These are phyloP conservation scores for Ceratocystis albifundus DNA, from an alignment of 2,329 filamentous ascomycete species.

Conservation along the genomic window DNA sequence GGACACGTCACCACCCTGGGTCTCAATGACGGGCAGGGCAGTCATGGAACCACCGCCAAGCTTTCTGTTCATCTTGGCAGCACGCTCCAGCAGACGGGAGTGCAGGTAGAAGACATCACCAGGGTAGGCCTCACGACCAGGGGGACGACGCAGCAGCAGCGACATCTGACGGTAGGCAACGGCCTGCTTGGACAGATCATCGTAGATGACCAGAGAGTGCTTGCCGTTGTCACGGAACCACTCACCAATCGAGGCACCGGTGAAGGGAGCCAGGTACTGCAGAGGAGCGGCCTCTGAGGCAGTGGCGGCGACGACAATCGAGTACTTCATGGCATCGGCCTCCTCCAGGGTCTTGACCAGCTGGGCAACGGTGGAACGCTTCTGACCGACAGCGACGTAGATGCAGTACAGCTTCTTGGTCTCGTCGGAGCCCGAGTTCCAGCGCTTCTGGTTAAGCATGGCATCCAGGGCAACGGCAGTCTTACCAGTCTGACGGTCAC, in stretches of 20 bases:
- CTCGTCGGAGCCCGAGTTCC: constrained; percentile 83
- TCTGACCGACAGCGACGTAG: constrained; percentile 98
- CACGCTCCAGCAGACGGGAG: constrained; percentile 98
- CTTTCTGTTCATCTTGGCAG: constrained; percentile 97
- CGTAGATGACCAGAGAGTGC: constrained; percentile 83
- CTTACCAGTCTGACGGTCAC: constrained; percentile 99
- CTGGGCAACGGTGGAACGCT: constrained; percentile 98
- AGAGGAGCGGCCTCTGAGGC: constrained; percentile 93
- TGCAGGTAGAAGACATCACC: constrained; percentile 99
- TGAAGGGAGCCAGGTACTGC: constrained; percentile 91
- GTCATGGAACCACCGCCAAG: constrained; percentile 93
- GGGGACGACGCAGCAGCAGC: constrained; percentile 90
- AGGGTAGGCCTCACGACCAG: constrained; percentile 97
- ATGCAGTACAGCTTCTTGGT: constrained; percentile 98
- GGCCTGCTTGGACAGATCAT: constrained; percentile 96
- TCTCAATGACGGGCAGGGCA: constrained; percentile 96
- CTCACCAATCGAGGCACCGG: constrained; percentile 49
- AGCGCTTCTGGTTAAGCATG: constrained; percentile 98
- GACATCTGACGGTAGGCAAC: constrained; percentile 99
- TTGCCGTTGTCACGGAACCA: constrained; percentile 74
- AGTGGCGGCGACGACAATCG: constrained; percentile 83
- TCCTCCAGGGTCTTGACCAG: constrained; percentile 99
- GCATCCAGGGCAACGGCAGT: constrained; percentile 95
- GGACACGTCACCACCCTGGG: constrained; percentile 99
- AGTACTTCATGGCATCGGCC: constrained; percentile 99